phyloP scores from a whole-genome alignment of 768 basidiomycete genomes.

The Lentinula sp. region DNA sequence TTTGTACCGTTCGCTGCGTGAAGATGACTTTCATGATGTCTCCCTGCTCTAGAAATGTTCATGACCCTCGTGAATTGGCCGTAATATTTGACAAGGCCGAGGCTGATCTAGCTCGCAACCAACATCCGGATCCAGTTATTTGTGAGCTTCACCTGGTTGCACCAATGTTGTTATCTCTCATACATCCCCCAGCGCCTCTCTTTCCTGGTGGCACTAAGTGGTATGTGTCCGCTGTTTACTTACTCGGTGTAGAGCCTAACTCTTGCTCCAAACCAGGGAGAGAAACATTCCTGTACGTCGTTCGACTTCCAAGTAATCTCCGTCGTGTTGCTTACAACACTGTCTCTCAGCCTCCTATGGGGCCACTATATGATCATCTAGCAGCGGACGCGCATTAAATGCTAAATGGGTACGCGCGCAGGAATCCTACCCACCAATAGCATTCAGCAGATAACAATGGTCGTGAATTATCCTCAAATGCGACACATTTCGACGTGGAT shows the following conservation, averaged over 20 bases:
- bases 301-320: not conserved
- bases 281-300: slow-evolving; percentile 70
- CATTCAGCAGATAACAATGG: not conserved
- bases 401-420: not conserved
- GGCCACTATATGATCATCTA: slow-evolving; percentile 57
- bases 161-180: not conserved
- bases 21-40: slow-evolving; percentile 1
- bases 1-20: not conserved
- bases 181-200: slow-evolving; percentile 49
- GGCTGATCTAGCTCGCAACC: slow-evolving; percentile 53
- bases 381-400: slow-evolving; percentile 10
- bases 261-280: slow-evolving; percentile 43
- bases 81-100: slow-evolving; percentile 77
- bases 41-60: slow-evolving; percentile 55
- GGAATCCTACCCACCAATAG: not conserved
- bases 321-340: not conserved
- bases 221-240: slow-evolving; percentile 37
- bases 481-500: not conserved
- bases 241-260: not conserved
- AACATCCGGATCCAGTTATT: slow-evolving; percentile 92
- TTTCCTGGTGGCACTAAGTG: slow-evolving; percentile 96
- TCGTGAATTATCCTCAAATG: not conserved
- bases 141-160: slow-evolving; percentile 44
- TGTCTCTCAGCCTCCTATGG: slow-evolving; percentile 48
- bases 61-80: slow-evolving; percentile 78